A percentile compares a stretch with the other conserved stretches of the same genome.
These are phyloP conservation scores for Pyrus hybrid DNA, from an alignment of 331 rosid species.

Conservation along the genomic window DNA sequence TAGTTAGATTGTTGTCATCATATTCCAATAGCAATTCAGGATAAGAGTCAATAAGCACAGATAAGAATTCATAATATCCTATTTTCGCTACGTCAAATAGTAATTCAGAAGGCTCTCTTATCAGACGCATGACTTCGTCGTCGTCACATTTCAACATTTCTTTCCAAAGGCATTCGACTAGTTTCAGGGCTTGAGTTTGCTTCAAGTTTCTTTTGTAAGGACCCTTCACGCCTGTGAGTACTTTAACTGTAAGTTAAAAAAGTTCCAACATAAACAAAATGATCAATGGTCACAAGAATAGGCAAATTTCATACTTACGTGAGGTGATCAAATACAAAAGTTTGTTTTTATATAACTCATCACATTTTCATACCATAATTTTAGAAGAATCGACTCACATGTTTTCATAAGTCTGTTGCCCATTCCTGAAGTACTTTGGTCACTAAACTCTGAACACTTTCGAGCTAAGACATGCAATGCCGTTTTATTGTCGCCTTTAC, in stretches of 20 bases:
- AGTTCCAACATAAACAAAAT: not conserved
- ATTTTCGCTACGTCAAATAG: not conserved
- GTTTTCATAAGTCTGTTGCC: not conserved
- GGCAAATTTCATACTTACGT: no score
- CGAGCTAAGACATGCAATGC: conserved; percentile 11
- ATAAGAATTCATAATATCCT: conserved; percentile 5
- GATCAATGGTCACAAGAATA: not conserved
- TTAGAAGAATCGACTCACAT: not conserved
- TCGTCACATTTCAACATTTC: not conserved
- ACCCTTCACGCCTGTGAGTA: not conserved
- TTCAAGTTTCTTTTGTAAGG: not conserved
- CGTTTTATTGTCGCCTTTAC: not conserved
- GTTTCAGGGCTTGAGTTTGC: not conserved
- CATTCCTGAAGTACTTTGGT: not conserved
- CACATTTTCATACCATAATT: not conserved
- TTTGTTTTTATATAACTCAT: no score
- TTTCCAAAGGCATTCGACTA: not conserved
- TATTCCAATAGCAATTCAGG: not conserved
- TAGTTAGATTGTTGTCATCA: not conserved
- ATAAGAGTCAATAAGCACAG: not conserved
- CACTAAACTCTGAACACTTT: not conserved
- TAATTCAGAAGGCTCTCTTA: not conserved
- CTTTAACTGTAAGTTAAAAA: not conserved
- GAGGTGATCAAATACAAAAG: no score
- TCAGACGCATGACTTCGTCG: not conserved